Evolutionary conservation across 495 filamentous ascomycete species (phyloP).

Genomic region (Podospora comata): DNA sequence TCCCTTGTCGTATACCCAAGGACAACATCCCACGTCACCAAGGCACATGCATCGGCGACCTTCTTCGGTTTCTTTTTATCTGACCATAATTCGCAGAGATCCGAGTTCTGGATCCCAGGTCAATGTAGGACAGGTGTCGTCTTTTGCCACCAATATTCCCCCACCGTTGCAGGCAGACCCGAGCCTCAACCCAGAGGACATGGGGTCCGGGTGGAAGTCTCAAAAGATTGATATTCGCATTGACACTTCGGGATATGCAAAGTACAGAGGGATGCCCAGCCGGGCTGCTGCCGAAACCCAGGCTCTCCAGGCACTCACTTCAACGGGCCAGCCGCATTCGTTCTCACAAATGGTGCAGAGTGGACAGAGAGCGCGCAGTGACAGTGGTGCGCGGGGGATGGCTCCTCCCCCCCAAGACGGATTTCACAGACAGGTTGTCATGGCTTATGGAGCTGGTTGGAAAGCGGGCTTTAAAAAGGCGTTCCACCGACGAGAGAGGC

Average conservation of each 20-base stretch:
- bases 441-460: slow-evolving; percentile 48
- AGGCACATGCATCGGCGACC: slow-evolving; percentile 5
- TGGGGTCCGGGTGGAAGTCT: slow-evolving; percentile 43
- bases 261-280: slow-evolving; percentile 47
- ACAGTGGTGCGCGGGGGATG: neutral
- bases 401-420: slow-evolving; percentile 24
- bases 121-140: slow-evolving; percentile 76
- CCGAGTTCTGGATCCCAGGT: slow-evolving; percentile 75
- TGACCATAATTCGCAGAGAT: slow-evolving; percentile 88
- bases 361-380: slow-evolving; percentile 5
- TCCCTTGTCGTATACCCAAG: neutral
- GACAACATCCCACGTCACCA: slow-evolving; percentile 10
- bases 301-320: neutral
- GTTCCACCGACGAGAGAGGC: slow-evolving; percentile 34
- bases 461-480: slow-evolving; percentile 41
- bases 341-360: slow-evolving; percentile 21
- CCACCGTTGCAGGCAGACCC: slow-evolving; percentile 28
- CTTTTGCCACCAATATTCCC: slow-evolving; percentile 44
- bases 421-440: slow-evolving; percentile 49
- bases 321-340: slow-evolving; percentile 27
- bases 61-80: slow-evolving; percentile 46
- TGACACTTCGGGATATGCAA: slow-evolving; percentile 49
- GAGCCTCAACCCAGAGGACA: slow-evolving; percentile 38
- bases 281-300: slow-evolving; percentile 32
- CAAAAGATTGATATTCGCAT: slow-evolving; percentile 46